Evolutionary conservation across 345 rosid species (phyloP), one percentile per base, ranked within the genome.

Genomic region (Boechera retrofracta): DNA sequence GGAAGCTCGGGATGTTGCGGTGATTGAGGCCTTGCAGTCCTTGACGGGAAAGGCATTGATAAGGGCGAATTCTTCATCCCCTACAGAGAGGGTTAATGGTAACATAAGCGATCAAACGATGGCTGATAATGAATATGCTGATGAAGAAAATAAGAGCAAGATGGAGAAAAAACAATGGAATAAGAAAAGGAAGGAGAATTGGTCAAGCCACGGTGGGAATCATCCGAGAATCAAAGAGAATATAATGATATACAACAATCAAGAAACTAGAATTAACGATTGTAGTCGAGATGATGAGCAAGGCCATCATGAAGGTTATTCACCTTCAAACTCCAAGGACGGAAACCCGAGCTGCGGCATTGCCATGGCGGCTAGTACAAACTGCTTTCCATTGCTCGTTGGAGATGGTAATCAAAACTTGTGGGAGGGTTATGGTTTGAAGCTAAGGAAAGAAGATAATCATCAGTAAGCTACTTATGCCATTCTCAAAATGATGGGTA

Each of bases 381-480:
- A 54, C n/a, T 87, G 95, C 61, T 87, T 92, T 63, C 87, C 88
- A 7, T 85, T 87, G 82, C 68, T 90, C 59, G 85, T 87, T 80
- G 83, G 81, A 21, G 94, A 85, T 66, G 92, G 89, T 16, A 86
- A 59, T 59, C 67, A 83, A 32, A 84, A 80, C 67, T 63, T 88
- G 76, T 91, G 97, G 97, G 92, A 87, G 47, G 84, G 83, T 57
- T 91, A 83, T 69, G 91, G 87, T 13, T 53, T 90, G 80, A 90
- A 84, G 86, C 81, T 87, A 48, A 77, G 76, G 64, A 92, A 83
- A 72, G 93, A 88, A 75, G 89, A 82, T 57, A 79, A 15, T 42
- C 35, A 80, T 55, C 78, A 75, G 77, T 77, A 59, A 80, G 68
- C 58, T 21, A 8, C 32, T 13, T 64, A 1, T 47, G 18, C 21